Percentiles rank a stretch among this genome's conserved stretches.
Conservation (phyloP, 441 rosid genomes). For the Populus hybrid region DNA sequence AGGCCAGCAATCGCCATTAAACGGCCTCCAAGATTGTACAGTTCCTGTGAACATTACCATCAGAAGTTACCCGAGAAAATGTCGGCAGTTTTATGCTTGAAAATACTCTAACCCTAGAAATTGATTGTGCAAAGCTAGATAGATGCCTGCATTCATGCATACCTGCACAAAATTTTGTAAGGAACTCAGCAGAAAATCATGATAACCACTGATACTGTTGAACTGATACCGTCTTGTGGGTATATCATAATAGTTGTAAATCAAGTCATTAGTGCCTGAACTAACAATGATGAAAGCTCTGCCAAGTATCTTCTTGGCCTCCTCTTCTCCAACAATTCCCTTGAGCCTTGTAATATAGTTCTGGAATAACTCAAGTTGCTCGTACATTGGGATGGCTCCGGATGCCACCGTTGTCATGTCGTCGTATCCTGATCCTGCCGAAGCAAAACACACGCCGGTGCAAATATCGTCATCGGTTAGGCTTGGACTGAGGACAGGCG, state of each 20-base stretch:
- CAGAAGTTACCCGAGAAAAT: background rate
- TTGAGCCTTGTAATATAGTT: slow-evolving; percentile 39
- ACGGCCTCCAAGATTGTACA: slow-evolving; percentile 43
- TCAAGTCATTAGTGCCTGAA: slow-evolving; percentile 55
- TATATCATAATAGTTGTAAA: slow-evolving; percentile 39
- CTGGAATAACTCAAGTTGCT: slow-evolving; percentile 43
- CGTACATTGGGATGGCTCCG: slow-evolving; percentile 32
- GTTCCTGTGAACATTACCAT: slow-evolving; percentile 22
- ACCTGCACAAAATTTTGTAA: slow-evolving; percentile 39
- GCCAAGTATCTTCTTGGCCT: slow-evolving; percentile 34
- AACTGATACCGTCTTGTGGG: slow-evolving; percentile 39
- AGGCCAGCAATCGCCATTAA: slow-evolving; percentile 40
- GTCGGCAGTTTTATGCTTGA: background rate
- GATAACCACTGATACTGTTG: slow-evolving; percentile 29
- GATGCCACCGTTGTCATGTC: slow-evolving; percentile 29
- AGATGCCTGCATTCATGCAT: background rate
- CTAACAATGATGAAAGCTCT: slow-evolving; percentile 41
- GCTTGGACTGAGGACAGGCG: slow-evolving; percentile 50
- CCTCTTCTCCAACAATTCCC: slow-evolving; percentile 41
- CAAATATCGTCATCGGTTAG: slow-evolving; percentile 37
- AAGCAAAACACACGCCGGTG: slow-evolving; percentile 55
- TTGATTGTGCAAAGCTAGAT: no score
- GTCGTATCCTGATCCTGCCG: slow-evolving; percentile 59
- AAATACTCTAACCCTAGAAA: background rate
- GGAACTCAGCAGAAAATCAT: slow-evolving; percentile 39